Percentiles rank a stretch among this genome's conserved stretches.
These are phyloP conservation scores for Pyrus bretschneideri DNA, from an alignment of 306 rosid species.

Conservation along the genomic window DNA sequence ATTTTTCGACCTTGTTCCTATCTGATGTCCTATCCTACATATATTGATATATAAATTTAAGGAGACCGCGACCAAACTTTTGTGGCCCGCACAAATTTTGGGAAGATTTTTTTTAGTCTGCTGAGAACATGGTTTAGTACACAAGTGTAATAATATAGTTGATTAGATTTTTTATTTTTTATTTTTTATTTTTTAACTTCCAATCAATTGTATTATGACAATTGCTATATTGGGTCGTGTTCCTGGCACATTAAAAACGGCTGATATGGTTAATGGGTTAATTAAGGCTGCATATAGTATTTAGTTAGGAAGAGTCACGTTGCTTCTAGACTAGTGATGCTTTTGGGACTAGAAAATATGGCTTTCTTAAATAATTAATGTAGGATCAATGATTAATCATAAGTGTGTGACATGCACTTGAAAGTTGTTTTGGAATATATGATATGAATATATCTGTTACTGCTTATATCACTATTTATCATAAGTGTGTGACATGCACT, in stretches of 20 bases:
- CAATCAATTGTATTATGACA: too few relatives aligned
- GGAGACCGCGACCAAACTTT: background rate
- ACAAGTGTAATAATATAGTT: too few relatives aligned
- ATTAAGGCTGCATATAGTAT: too few relatives aligned
- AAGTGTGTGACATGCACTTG: background rate
- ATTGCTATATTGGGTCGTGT: too few relatives aligned
- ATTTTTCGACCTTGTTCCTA: background rate
- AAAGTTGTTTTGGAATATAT: background rate
- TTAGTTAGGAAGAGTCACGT: background rate
- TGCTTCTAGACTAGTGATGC: background rate
- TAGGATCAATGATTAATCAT: background rate
- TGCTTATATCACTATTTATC: background rate
- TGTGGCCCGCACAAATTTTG: too few relatives aligned
- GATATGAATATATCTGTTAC: background rate
- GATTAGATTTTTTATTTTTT: too few relatives aligned
- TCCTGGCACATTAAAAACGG: too few relatives aligned
- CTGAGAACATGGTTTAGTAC: too few relatives aligned
- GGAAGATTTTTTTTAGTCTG: too few relatives aligned
- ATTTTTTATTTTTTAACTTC: too few relatives aligned
- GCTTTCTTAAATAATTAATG: background rate
- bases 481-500: background rate
- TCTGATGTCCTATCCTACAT: background rate
- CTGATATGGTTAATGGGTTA: too few relatives aligned
- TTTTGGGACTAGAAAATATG: background rate
- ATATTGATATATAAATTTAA: too few relatives aligned